Percentiles rank a stretch among this genome's conserved stretches.
phyloP scores from a whole-genome alignment of 805 yeast species.

The Blastobotrys mokoenaii region DNA sequence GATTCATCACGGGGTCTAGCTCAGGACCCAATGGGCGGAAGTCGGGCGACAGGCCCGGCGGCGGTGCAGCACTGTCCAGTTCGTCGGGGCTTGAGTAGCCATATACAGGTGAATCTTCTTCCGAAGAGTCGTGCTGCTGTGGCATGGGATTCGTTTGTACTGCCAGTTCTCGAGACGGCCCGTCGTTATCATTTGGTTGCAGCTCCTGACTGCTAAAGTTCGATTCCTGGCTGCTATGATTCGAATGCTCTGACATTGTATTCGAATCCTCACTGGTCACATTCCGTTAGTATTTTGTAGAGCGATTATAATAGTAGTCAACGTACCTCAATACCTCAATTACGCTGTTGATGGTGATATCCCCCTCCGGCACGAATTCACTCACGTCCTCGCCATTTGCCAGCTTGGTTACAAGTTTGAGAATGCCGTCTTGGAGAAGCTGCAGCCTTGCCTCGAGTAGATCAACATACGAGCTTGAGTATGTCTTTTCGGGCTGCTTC shows the following conservation, averaged over 20 bases:
- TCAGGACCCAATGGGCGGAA: no score
- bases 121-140: neutral
- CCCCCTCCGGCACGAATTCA: slow-evolving; percentile 15
- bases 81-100: neutral
- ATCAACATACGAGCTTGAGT: slow-evolving; percentile 56
- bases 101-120: neutral
- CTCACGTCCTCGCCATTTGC: slow-evolving; percentile 16
- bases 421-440: slow-evolving; percentile 42
- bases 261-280: slow-evolving; percentile 2
- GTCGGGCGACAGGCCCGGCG: no score
- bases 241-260: neutral
- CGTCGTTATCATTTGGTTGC: no score
- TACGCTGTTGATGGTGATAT: slow-evolving; percentile 18
- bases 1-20: neutral
- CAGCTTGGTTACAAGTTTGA: slow-evolving; percentile 26
- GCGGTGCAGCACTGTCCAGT: no score
- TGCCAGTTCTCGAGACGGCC: neutral
- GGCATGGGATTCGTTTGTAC: neutral
- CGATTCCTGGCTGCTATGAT: neutral
- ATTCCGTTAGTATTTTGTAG: neutral
- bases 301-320: slow-evolving; percentile 1
- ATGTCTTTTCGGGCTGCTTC: slow-evolving; percentile 44
- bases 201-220: neutral
- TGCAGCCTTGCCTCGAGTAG: slow-evolving; percentile 50
- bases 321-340: slow-evolving; percentile 13